Evolutionary conservation across 2,329 filamentous ascomycete species (phyloP), one percentile per base, ranked within the genome.

Genomic region (Aspergillus sp.): DNA sequence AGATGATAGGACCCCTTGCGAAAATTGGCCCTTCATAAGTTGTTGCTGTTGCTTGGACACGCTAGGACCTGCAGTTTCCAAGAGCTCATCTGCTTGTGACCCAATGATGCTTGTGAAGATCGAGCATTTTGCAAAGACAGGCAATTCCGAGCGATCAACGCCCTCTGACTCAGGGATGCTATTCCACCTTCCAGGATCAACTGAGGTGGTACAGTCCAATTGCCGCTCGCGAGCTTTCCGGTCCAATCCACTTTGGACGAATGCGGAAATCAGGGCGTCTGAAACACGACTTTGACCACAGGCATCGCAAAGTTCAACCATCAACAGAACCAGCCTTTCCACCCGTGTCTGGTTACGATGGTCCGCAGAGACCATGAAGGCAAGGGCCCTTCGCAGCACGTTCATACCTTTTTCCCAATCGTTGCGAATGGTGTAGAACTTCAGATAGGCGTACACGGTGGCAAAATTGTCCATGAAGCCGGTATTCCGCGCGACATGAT

Each of bases 291-390:
- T 37, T 34, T 48, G 48, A 14, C 43, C 36, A 29, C 59, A 63
- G 10, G 44, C 41, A 39, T 60, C 55, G 34, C 60, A 62, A 3
- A 63, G 47, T 15, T 56, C 46, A 5, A 60, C 51, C 60, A 64
- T 63, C 22, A 55, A 48, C 1, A 57, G 40, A 14, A 64, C 47
- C 22, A 64, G 34, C 14, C 59, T 48, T 22, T 61, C 53, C 14
- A 60, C 46, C 13, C 43, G 37, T 15, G 38, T 32, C 8, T 40
- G 24, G 4, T 41, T 35, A 28, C 55, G 54, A 15, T 49, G 44
- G 4, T 52, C 55, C 20, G 58, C 53, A 5, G 58, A 57, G 8
- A 51, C 44, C 13, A 64, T 49, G 32, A 51, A 64, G 10, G 56
- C 52, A 12, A 61, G 35, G 1, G 52, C 47, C 44, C 56, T 46